A percentile compares a stretch with the other conserved stretches of the same genome.
Evolutionary conservation across 257 asterid genomes (phyloP).

Genomic region (Primulina huaijiensis): DNA sequence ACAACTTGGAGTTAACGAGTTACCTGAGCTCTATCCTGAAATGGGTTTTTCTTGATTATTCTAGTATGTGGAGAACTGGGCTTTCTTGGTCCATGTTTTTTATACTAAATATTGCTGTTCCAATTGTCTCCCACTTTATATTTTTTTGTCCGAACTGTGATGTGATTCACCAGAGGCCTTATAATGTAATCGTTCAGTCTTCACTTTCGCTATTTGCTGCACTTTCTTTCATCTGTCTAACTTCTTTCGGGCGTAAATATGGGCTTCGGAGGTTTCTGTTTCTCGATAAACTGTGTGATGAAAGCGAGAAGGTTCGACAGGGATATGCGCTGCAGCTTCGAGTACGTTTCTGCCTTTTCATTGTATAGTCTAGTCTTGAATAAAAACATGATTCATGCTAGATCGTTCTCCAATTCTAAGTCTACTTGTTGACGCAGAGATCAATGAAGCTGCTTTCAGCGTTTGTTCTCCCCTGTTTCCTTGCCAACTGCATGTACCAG

Average conservation of each 20-base stretch:
- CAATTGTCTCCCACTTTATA: slow-evolving; percentile 60
- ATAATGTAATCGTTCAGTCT: slow-evolving; percentile 54
- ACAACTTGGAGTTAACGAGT: slow-evolving; percentile 40
- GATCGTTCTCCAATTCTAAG: background rate
- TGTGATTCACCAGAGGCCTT: slow-evolving; percentile 56
- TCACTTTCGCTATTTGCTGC: slow-evolving; percentile 67
- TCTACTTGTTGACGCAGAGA: slow-evolving; percentile 45
- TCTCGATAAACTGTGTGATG: slow-evolving; percentile 65
- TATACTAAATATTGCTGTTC: slow-evolving; percentile 64
- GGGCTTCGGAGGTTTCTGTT: slow-evolving; percentile 74
- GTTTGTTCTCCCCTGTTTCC: slow-evolving; percentile 77
- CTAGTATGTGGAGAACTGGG: slow-evolving; percentile 62
- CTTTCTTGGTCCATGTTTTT: slow-evolving; percentile 84
- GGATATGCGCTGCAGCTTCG: slow-evolving; percentile 67
- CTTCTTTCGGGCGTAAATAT: slow-evolving; percentile 55
- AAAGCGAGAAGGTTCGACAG: slow-evolving; percentile 63
- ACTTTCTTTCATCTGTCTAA: slow-evolving; percentile 66
- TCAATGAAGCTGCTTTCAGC: slow-evolving; percentile 78
- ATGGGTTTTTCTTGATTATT: slow-evolving; percentile 79
- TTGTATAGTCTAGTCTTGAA: background rate
- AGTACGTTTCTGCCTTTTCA: slow-evolving; percentile 36
- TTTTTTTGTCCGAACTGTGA: slow-evolving; percentile 71
- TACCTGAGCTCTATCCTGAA: slow-evolving; percentile 48
- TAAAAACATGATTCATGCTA: background rate
- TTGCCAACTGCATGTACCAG: slow-evolving; percentile 64